Conservation (phyloP, 495 filamentous ascomycete genomes). For the Hypoxylon rickii region DNA sequence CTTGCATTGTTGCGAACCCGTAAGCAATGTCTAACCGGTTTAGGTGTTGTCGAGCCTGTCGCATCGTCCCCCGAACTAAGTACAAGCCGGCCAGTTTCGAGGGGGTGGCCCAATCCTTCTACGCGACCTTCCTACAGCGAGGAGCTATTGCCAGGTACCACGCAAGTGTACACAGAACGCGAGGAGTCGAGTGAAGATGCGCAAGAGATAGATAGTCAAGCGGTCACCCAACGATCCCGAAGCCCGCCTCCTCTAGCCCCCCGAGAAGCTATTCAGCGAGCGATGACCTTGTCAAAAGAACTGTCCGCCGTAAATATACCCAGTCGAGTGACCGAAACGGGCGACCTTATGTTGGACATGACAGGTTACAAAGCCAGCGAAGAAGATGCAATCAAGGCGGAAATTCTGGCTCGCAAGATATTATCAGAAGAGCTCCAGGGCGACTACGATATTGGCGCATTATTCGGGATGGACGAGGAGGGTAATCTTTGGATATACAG, state of each 20-base stretch:
- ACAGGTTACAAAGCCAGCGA: slow-evolving; percentile 92
- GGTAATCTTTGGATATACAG: slow-evolving; percentile 99
- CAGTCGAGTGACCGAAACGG: slow-evolving; percentile 84
- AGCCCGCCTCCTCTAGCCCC: slow-evolving; percentile 80
- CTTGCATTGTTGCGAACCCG: background rate
- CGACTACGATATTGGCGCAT: slow-evolving; percentile 91
- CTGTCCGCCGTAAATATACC: slow-evolving; percentile 88
- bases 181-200: slow-evolving; percentile 42
- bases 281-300: slow-evolving; percentile 83
- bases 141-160: slow-evolving; percentile 44
- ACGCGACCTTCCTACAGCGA: slow-evolving; percentile 49
- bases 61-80: slow-evolving; percentile 63
- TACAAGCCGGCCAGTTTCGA: slow-evolving; percentile 49
- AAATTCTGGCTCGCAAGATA: slow-evolving; percentile 92
- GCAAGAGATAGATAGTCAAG: slow-evolving; percentile 42
- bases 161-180: slow-evolving; percentile 52
- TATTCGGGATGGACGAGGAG: slow-evolving; percentile 92
- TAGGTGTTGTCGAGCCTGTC: slow-evolving; percentile 66
- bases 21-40: slow-evolving; percentile 9
- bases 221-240: slow-evolving; percentile 58
- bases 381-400: slow-evolving; percentile 86
- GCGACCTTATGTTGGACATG: slow-evolving; percentile 99
- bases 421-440: slow-evolving; percentile 93
- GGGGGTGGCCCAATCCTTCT: slow-evolving; percentile 46
- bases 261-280: slow-evolving; percentile 78